Base-by-base conservation (phyloP, 2,329 filamentous ascomycete species). In the Aspergillus costaricaensis region DNA sequence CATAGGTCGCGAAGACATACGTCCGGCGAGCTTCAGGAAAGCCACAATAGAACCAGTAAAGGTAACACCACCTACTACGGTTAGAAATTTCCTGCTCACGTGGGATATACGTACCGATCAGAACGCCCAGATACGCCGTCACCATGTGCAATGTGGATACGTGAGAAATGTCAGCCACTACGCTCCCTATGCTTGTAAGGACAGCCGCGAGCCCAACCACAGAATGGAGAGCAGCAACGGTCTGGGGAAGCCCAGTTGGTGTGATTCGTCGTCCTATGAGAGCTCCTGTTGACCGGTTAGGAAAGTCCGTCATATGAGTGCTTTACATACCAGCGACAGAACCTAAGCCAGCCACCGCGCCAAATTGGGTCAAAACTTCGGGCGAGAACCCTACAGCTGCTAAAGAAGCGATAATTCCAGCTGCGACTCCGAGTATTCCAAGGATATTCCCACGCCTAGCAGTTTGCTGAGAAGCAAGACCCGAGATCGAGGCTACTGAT, bases 1-100 rank as follows among this genome's bases (percentile, higher is more conserved):
- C 7, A 88, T 84, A 0, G 92, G 91, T 55, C 85, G 87, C 0
- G 91, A 96, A 0, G 89, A 89, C 87, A 96, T 92, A 63, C 82
- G 87, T 2, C 91, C 92, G 0, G 90, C 88, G 1, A 96, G 86
- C 75, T 96, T 96, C 71, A 96, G 76, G 77, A 96, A 96, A 0
- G 92, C 92, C 0, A 96, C 91, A 54, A 96, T 88, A 2, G 91
- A 95, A 2, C 92, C 92, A 0, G 92, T 96, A 71, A 96, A 96
- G 0, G 92, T 96, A 36, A 96, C 88, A 58, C 92, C 92, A 65
- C 85, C 66, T 68, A 38, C 19, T 1, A n/a, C 2, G 5, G 53
- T 68, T 44, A 67, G 62, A 14, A 49, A 27, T 2, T 5, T 10
- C 6, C 12, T 15, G 5, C 5, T 12, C 23, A 27, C 5, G 14